Conservation (phyloP, 2,329 filamentous ascomycete genomes). For the Clonostachys solani region DNA sequence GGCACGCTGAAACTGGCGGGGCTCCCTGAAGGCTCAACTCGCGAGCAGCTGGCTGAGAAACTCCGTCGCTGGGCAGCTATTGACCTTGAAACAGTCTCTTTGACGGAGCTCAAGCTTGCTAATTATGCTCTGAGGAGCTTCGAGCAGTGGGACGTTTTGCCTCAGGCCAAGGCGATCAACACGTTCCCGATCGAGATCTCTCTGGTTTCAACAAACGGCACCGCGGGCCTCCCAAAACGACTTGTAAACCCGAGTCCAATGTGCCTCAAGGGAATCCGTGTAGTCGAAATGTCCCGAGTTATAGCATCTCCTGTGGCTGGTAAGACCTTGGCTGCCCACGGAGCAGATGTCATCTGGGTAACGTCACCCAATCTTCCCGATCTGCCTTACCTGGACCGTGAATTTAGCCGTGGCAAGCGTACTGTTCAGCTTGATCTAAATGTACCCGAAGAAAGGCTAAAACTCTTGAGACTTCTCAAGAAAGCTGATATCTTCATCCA, state of each 20-base stretch:
- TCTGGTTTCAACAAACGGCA: constrained; percentile 15
- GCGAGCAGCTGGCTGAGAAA: constrained; percentile 29
- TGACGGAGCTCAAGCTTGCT: constrained; percentile 28
- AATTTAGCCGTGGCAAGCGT: constrained; percentile 65
- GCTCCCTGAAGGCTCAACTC: constrained; percentile 20
- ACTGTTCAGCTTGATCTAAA: constrained; percentile 58
- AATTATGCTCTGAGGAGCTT: constrained; percentile 45
- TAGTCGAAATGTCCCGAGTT: constrained; percentile 69
- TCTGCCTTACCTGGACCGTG: constrained; percentile 61
- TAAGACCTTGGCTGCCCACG: constrained; percentile 64
- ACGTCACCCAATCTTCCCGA: constrained; percentile 61
- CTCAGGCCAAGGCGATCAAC: constrained; percentile 36
- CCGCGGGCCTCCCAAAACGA: constrained; percentile 11
- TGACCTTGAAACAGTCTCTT: constrained; percentile 42
- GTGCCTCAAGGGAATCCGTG: constrained; percentile 55
- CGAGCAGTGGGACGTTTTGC: constrained; percentile 43
- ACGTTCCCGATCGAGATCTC: constrained; percentile 40
- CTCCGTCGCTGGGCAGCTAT: constrained; percentile 32
- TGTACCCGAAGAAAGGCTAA: constrained; percentile 35
- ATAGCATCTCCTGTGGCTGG: constrained; percentile 68
- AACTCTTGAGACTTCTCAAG: constrained; percentile 50
- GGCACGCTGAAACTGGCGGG: constrained; percentile 38
- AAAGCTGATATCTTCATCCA: constrained; percentile 60
- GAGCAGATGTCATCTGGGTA: constrained; percentile 66
- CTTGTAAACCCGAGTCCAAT: constrained; percentile 30